Base-by-base conservation (phyloP, 1,284 basidiomycete species). In the Bjerkandera adusta region DNA sequence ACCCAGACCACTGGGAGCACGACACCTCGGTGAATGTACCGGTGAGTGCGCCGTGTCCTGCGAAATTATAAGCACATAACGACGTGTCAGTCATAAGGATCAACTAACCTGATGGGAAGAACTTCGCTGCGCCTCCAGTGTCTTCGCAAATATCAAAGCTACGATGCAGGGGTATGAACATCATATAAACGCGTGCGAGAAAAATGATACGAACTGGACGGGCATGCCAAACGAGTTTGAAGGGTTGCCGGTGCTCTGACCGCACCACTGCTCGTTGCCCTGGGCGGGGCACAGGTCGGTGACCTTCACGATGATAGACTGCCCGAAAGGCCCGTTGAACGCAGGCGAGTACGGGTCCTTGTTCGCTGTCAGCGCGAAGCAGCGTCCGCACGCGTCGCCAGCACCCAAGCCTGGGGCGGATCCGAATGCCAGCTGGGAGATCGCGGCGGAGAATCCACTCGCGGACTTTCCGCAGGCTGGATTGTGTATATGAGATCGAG, bases 121-220 rank as follows among this genome's bases (percentile, higher is more conserved):
- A 81, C 12, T 13, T 66, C 69, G 37, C 56, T 4, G 74, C 55
- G 21, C 75, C 76, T 37, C 79, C 77, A 6, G 75, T 77, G 53
- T 81, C 80, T 48, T 75, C 65, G 56, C 79, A 81, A 27, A 83
- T 71, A 58, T 83, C 79, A 56, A 81, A 83, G 59, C 52, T 54
- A 30, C 27, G 27, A 8, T 7, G 32, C 32, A 34, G 32, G n/a
- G n/a, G 18, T 34, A 13, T 6, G 5, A 13, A n/a, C n/a, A 5
- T 15, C 5, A 15, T 13, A 34, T 34, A 6, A n/a, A 15, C 27
- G n/a, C 18, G n/a, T 15, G 13, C 32, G 13, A 6, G 32, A 5
- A 16, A 16, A 30, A 8, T 30, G n/a, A 15, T 13, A 46, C 48
- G 25, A 32, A 46, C 48, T 81, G 79, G 54, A 79, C 70, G 11